Evolutionary conservation across 352 stramenopile genomes (phyloP).

Genomic region (Phytophthora brassicae): DNA sequence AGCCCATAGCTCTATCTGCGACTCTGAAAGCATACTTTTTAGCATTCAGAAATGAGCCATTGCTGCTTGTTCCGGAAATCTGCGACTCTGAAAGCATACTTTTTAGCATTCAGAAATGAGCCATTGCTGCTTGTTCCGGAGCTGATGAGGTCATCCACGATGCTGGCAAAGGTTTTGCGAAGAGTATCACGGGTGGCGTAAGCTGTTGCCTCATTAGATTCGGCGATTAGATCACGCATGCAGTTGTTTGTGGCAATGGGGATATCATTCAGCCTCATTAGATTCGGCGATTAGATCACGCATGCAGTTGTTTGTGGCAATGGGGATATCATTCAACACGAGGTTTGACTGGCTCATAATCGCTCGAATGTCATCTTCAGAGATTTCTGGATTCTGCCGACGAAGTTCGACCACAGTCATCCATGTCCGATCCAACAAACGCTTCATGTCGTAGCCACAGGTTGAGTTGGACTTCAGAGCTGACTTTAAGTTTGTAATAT

Average conservation of each 20-base stretch:
- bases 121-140: constrained; percentile 25
- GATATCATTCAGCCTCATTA: constrained; percentile 35
- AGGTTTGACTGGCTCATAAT: constrained; percentile 44
- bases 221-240: constrained; percentile 22
- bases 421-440: constrained; percentile 35
- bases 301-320: constrained; percentile 44
- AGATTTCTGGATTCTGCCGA: constrained; percentile 28
- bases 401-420: constrained; percentile 36
- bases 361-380: constrained; percentile 32
- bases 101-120: constrained; percentile 14
- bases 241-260: constrained; percentile 32
- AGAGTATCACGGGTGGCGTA: constrained; percentile 36
- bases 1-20: constrained; percentile 33
- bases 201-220: constrained; percentile 9
- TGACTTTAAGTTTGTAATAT: constrained; percentile 32
- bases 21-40: constrained; percentile 34
- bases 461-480: constrained; percentile 30
- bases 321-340: constrained; percentile 52
- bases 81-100: constrained; percentile 35
- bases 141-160: constrained; percentile 37
- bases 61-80: constrained; percentile 28
- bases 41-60: constrained; percentile 16
- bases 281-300: constrained; percentile 27
- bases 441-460: constrained; percentile 39
- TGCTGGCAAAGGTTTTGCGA: constrained; percentile 38